Percentiles rank a stretch among this genome's conserved stretches.
Conservation (phyloP, 164 flowering plant species). For the Kalanchoe fedtschenkoi region DNA sequence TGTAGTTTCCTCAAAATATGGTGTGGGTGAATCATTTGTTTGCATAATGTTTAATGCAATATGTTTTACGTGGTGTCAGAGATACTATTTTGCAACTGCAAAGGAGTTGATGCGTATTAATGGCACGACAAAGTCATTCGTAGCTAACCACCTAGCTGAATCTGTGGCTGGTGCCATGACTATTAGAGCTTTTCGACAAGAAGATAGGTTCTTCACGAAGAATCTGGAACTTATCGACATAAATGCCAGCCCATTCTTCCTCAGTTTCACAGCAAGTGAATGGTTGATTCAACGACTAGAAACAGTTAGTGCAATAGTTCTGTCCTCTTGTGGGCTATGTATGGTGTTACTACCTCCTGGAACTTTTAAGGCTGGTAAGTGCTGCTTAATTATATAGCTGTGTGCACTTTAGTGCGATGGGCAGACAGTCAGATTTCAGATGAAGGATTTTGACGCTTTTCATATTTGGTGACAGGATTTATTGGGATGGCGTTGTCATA, state of each 20-base stretch:
- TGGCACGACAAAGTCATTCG: constrained; percentile 50
- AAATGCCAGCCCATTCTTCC: constrained; percentile 37
- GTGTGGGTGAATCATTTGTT: background rate
- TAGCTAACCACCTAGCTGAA: constrained; percentile 63
- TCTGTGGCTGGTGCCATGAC: constrained; percentile 54
- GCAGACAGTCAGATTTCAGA: no score
- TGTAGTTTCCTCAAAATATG: background rate
- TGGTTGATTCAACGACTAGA: constrained; percentile 38
- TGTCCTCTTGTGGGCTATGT: constrained; percentile 27
- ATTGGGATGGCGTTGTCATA: constrained; percentile 58
- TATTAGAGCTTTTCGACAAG: constrained; percentile 58
- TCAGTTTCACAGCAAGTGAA: constrained; percentile 31
- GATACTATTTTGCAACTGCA: constrained; percentile 29
- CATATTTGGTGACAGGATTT: constrained; percentile 29
- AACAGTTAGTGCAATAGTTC: constrained; percentile 21
- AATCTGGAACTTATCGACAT: constrained; percentile 25
- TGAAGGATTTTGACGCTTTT: background rate
- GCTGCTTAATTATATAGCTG: background rate
- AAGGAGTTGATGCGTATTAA: constrained; percentile 43
- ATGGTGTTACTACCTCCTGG: constrained; percentile 37
- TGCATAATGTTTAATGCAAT: background rate
- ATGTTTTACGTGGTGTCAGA: constrained; percentile 13
- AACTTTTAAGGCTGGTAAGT: constrained; percentile 30
- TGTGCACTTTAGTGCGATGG: no score
- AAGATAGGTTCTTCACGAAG: constrained; percentile 46